Evolutionary conservation across 371 early-diverging fungal species (phyloP), one percentile per base, ranked within the genome.

Genomic region (Choanephora cucurbitarum): DNA sequence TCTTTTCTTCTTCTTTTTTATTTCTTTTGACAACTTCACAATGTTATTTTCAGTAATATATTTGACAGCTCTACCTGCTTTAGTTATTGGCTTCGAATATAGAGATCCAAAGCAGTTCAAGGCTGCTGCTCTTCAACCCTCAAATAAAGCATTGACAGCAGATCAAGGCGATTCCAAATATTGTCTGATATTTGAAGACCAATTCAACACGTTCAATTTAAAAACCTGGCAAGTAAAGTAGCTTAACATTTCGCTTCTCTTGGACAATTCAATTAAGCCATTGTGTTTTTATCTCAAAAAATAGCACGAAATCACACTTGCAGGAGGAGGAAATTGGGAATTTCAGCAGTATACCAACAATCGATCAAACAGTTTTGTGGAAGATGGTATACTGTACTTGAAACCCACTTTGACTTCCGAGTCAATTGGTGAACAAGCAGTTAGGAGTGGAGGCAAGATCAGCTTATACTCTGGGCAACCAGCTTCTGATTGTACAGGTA

Each of bases 341-440:
- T 81, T 83, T 23, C 80, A 85, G 34, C 73, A 69, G 58, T 85
- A 81, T 55, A 76, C 77, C 48, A 82, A 83, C 57, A 85, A 83
- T 62, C 66, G 82, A 50, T 77, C 80, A 56, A 87, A 85, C 53
- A 81, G 86, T 13, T 90, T 77, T 61, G 84, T 85, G 14, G 72
- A 78, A 22, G 72, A 88, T 46, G 88, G 88, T 19, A 57, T 82
- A 23, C 71, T 90, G 13, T 83, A 88, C 54, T 71, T 90, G 51
- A 73, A 78, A 10, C 90, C 90, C 4, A 86, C 84, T 7, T 70
- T 85, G 45, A 88, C 88, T 10, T 49, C 61, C 3, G 71, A 64
- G 15, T 48, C 53, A 1, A 50, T 77, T 42, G 74, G 75, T 14
- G 70, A 72, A 49, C 51, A 64, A 7, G 60, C 57, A 0, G 52